Conservation (phyloP, 202 grass and related monocot species). For the Panicum hallii region DNA sequence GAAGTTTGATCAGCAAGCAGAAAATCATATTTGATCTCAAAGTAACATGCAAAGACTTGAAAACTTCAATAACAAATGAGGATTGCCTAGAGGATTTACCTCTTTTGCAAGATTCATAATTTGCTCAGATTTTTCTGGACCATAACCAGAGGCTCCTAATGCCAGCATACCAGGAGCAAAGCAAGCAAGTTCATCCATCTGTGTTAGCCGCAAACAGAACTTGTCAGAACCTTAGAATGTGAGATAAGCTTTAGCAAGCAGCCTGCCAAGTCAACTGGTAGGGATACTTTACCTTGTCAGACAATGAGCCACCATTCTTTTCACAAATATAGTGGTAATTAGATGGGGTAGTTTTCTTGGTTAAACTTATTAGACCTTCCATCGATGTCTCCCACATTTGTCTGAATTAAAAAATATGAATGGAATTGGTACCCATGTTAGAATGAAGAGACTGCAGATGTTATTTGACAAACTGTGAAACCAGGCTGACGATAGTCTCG, state of each 20-base stretch:
- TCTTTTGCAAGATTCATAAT: constrained; percentile 96
- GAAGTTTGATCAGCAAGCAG: constrained; percentile 27
- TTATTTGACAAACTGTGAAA: constrained; percentile 36
- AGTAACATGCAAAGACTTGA: constrained; percentile 12
- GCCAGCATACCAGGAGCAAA: constrained; percentile 99
- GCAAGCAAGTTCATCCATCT: constrained; percentile 99
- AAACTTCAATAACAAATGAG: constrained; percentile 33
- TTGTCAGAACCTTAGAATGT: constrained; percentile 40
- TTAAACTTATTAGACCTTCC: constrained; percentile 95
- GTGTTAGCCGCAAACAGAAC: constrained; percentile 43
- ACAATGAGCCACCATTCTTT: constrained; percentile 80
- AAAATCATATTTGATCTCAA: constrained; percentile 24
- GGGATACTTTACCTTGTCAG: constrained; percentile 75
- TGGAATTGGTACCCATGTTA: constrained; percentile 24
- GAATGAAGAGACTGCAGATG: constrained; percentile 1
- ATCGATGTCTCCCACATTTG: constrained; percentile 99
- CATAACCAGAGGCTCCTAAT: constrained; percentile 93
- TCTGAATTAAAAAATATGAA: constrained; percentile 55
- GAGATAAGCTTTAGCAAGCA: constrained; percentile 34
- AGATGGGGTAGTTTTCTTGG: constrained; percentile 83
- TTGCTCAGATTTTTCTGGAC: constrained; percentile 75
- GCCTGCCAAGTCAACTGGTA: constrained; percentile 14
- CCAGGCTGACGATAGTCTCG: constrained; percentile 20
- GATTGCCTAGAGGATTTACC: constrained; percentile 53
- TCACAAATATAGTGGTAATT: constrained; percentile 96